Conservation (phyloP, 116 monocot species). For the Trichopus zeylanicus region DNA sequence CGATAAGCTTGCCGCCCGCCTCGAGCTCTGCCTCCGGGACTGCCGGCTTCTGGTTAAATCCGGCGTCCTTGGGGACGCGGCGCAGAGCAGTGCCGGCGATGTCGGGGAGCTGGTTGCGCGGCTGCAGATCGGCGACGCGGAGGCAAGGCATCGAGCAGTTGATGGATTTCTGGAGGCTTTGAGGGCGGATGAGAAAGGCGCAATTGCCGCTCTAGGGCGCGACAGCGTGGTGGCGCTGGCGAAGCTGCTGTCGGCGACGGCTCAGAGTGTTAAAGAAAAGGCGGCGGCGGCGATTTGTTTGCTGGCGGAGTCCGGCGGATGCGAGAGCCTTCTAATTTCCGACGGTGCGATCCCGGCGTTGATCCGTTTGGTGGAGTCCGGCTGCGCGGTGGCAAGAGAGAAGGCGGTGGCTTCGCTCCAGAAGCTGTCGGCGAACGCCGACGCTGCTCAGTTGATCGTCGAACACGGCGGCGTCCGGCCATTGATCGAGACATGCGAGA, state of each 20-base stretch:
- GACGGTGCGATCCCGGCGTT: slow-evolving; percentile 35
- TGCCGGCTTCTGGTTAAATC: slow-evolving; percentile 39
- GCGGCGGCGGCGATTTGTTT: slow-evolving; percentile 28
- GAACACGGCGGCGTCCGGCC: slow-evolving; percentile 34
- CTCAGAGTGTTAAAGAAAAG: slow-evolving; percentile 30
- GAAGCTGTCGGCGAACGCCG: slow-evolving; percentile 29
- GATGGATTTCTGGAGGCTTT: slow-evolving; percentile 34
- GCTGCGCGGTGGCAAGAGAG: slow-evolving; percentile 21
- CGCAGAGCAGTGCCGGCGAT: too few species aligned
- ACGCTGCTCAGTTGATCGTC: slow-evolving; percentile 28
- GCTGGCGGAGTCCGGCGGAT: slow-evolving; percentile 28
- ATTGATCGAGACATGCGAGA: slow-evolving; percentile 27
- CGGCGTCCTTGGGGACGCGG: too few species aligned
- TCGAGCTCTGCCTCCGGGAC: slow-evolving; percentile 43
- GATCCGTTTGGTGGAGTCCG: slow-evolving; percentile 39
- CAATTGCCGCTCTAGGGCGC: slow-evolving; percentile 17
- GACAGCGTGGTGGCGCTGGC: slow-evolving; percentile 27
- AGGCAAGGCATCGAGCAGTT: slow-evolving; percentile 36
- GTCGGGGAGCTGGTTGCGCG: slow-evolving; percentile 31
- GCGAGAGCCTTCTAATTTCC: slow-evolving; percentile 23
- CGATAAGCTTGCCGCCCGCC: slow-evolving; percentile 23
- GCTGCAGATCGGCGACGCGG: slow-evolving; percentile 50
- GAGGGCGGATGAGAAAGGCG: slow-evolving; percentile 27
- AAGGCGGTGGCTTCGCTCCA: slow-evolving; percentile 41
- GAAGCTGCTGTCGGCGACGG: slow-evolving; percentile 23